These are phyloP conservation scores for Penicillium pancosmium DNA, from an alignment of 495 filamentous ascomycete genomes.

Conservation along the genomic window DNA sequence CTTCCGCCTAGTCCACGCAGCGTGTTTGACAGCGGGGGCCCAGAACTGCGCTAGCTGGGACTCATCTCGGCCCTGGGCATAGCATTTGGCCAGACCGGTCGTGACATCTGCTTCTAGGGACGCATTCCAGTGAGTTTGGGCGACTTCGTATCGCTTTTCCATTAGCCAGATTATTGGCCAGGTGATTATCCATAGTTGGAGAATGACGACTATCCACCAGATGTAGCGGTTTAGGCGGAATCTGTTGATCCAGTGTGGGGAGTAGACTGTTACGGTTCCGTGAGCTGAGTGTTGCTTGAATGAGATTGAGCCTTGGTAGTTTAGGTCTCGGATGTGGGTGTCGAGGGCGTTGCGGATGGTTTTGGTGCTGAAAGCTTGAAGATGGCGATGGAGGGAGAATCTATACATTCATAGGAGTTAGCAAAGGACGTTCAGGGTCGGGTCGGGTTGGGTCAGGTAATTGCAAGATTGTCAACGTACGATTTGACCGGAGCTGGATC, in stretches of 20 bases:
- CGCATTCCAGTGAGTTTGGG: conserved; percentile 36
- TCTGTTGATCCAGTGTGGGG: conserved; percentile 51
- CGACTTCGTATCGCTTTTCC: conserved; percentile 44
- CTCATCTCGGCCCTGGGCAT: conserved; percentile 35
- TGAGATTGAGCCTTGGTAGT: conserved; percentile 42
- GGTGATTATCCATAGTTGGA: conserved; percentile 50
- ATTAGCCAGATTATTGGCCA: conserved; percentile 48
- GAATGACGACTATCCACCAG: conserved; percentile 41
- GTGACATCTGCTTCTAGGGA: conserved; percentile 20
- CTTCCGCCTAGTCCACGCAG: conserved; percentile 31
- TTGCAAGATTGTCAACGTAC: conserved; percentile 21
- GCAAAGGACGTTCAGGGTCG: too few species aligned
- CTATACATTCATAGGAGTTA: conserved; percentile 16
- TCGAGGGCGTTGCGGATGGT: conserved; percentile 35
- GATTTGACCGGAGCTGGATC: conserved; percentile 46
- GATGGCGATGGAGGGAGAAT: conserved; percentile 41
- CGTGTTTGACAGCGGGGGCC: conserved; percentile 42
- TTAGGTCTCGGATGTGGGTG: conserved; percentile 44
- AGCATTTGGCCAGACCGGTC: conserved; percentile 19
- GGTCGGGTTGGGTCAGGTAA: too few species aligned
- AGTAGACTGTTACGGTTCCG: conserved; percentile 42
- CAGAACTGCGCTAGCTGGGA: conserved; percentile 36
- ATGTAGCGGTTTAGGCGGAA: conserved; percentile 39
- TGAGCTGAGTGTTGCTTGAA: conserved; percentile 28
- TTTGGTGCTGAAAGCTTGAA: conserved; percentile 37